Evolutionary conservation across 768 basidiomycete species (phyloP).

Genomic region (Trametes cubensis): DNA sequence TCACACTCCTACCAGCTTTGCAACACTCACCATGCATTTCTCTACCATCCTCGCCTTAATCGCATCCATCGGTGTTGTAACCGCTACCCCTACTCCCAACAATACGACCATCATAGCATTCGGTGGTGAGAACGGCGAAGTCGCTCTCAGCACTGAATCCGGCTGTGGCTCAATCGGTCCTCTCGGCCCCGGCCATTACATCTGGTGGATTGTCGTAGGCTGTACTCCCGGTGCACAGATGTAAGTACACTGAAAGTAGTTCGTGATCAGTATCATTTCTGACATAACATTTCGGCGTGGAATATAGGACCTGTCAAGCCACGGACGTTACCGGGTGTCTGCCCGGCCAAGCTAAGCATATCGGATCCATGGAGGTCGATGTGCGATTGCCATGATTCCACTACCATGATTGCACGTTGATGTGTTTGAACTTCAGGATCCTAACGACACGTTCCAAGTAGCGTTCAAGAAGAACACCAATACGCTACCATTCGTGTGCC

Average conservation of each 20-base stretch:
- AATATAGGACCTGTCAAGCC: neutral
- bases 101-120: too few relatives aligned
- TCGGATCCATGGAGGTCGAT: neutral
- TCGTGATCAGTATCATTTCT: neutral
- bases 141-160: too few relatives aligned
- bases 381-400: neutral
- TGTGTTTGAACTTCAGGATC: neutral
- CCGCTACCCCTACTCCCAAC: neutral
- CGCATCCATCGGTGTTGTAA: neutral
- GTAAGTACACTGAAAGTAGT: too few relatives aligned
- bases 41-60: neutral
- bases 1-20: too few relatives aligned
- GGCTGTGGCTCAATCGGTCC: neutral
- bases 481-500: constrained; percentile 11
- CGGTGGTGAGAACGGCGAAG: too few relatives aligned
- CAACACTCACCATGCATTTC: neutral
- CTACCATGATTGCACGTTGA: neutral
- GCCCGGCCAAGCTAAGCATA: neutral
- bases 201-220: constrained; percentile 4
- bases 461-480: constrained; percentile 5
- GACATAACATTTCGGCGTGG: too few relatives aligned
- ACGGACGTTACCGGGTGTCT: neutral
- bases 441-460: constrained; percentile 4
- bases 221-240: neutral
- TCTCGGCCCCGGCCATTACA: constrained; percentile 5